Conservation (phyloP, 176 grass and related monocot genomes). For the Pontederia paniculata region DNA sequence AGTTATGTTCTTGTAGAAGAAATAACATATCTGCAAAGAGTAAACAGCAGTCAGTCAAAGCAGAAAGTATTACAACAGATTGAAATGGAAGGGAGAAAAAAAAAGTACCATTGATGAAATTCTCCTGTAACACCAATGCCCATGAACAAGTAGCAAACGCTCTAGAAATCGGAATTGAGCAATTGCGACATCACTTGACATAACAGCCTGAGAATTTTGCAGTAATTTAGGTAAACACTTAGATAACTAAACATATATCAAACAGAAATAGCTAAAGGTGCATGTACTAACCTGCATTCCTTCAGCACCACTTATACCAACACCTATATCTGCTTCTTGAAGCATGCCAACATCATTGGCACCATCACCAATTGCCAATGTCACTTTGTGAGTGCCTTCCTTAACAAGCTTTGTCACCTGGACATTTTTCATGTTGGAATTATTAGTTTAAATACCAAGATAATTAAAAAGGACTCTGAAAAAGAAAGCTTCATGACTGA, state of each 20-base stretch:
- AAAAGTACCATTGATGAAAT: conserved; percentile 66
- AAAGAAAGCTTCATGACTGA: neutral
- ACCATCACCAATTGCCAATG: conserved; percentile 90
- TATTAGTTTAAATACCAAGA: neutral
- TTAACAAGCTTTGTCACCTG: conserved; percentile 97
- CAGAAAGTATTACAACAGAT: neutral
- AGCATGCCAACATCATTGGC: conserved; percentile 99
- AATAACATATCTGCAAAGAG: conserved; percentile 74
- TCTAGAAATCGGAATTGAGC: conserved; percentile 87
- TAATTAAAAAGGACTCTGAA: neutral
- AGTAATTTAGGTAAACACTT: too few relatives aligned
- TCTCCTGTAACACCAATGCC: conserved; percentile 94
- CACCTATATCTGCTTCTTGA: conserved; percentile 97
- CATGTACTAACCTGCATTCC: conserved; percentile 81
- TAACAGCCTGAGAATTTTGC: conserved; percentile 50
- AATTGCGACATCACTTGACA: conserved; percentile 90
- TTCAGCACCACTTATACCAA: conserved; percentile 96
- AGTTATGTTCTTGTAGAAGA: conserved; percentile 95
- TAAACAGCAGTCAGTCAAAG: neutral
- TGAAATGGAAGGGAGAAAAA: neutral
- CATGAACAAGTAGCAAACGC: conserved; percentile 80
- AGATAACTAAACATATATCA: too few relatives aligned
- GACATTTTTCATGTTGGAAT: neutral
- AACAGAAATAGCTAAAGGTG: too few relatives aligned
- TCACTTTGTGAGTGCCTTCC: conserved; percentile 52